A percentile compares a stretch with the other conserved stretches of the same genome.
phyloP scores from a whole-genome alignment of 768 basidiomycete species.

The Trametes gibbosa region DNA sequence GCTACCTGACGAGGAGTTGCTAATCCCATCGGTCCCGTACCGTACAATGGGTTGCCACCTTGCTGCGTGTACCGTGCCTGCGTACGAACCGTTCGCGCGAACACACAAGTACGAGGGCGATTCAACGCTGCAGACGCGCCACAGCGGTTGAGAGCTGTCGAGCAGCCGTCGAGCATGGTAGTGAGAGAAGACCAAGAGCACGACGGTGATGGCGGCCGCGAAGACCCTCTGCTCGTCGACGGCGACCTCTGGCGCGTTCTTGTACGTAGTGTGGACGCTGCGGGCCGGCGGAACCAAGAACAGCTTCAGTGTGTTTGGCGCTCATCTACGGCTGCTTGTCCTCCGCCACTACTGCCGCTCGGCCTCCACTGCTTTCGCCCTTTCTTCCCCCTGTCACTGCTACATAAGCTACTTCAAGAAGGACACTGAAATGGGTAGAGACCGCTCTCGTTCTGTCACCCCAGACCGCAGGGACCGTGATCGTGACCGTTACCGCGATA shows the following conservation, averaged over 20 bases:
- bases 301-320: neutral
- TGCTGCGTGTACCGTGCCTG: slow-evolving; percentile 46
- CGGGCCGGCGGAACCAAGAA: neutral
- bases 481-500: slow-evolving; percentile 28
- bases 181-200: neutral
- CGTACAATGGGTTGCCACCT: slow-evolving; percentile 16
- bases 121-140: slow-evolving; percentile 19
- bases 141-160: neutral
- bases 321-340: neutral
- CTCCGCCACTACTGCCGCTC: slow-evolving; percentile 3
- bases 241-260: neutral
- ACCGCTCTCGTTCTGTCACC: slow-evolving; percentile 49
- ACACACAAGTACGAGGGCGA: slow-evolving; percentile 28
- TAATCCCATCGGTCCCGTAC: slow-evolving; percentile 42
- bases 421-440: slow-evolving; percentile 41
- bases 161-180: slow-evolving; percentile 12
- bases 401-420: neutral
- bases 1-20: slow-evolving; percentile 59
- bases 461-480: slow-evolving; percentile 35
- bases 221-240: neutral
- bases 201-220: neutral
- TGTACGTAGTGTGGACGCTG: neutral
- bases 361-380: neutral
- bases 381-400: neutral
- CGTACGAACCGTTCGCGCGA: slow-evolving; percentile 46